Conservation (phyloP, 106 monocot genomes). For the Allium sativum region DNA sequence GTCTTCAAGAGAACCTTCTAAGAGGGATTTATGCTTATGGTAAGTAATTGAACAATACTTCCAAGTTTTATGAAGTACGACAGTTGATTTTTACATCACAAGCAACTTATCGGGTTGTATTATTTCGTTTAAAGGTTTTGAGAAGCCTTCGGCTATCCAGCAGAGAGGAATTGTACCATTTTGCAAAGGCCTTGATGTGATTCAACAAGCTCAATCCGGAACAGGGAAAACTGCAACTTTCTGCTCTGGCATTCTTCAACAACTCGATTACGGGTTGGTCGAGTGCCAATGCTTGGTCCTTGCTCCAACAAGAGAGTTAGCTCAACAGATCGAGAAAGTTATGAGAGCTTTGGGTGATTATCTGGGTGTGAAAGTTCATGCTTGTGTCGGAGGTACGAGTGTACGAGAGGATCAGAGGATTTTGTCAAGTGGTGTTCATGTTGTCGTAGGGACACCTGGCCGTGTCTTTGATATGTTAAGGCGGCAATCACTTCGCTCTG, state of each 20-base stretch:
- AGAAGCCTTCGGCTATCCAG: conserved; percentile 48
- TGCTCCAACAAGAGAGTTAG: conserved; percentile 44
- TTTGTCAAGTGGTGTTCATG: conserved; percentile 38
- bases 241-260: conserved; percentile 35
- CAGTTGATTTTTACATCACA: background rate
- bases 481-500: conserved; percentile 30
- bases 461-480: conserved; percentile 34
- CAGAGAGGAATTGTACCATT: conserved; percentile 44
- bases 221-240: conserved; percentile 49
- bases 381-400: conserved; percentile 39
- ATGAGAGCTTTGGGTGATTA: conserved; percentile 44
- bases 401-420: conserved; percentile 33
- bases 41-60: background rate
- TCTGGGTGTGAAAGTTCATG: conserved; percentile 41
- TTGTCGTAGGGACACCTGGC: conserved; percentile 49
- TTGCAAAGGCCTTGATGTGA: conserved; percentile 38
- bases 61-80: background rate
- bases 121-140: conserved; percentile 22
- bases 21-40: conserved; percentile 33
- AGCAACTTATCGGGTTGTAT: background rate
- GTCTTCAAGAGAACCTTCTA: conserved; percentile 26
- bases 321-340: conserved; percentile 41
- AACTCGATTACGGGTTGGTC: conserved; percentile 31
- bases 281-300: conserved; percentile 41
- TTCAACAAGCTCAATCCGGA: conserved; percentile 38